Evolutionary conservation across 2,329 filamentous ascomycete genomes (phyloP).

Genomic region (Colletotrichum chrysophilum): DNA sequence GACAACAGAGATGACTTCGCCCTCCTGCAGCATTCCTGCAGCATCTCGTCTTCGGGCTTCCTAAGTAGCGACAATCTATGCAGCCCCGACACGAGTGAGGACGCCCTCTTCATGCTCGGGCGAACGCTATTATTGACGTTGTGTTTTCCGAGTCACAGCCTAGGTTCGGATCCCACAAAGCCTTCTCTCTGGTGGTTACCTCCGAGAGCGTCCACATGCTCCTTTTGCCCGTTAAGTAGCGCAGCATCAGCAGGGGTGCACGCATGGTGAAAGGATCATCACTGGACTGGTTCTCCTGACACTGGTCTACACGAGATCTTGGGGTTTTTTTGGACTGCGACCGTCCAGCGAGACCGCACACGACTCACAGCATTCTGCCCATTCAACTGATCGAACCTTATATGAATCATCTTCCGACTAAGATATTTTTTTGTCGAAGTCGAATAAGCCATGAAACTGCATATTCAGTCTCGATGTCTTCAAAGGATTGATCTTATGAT

Average conservation of each 20-base stretch:
- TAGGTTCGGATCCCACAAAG: neutral
- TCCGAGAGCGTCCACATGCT: neutral
- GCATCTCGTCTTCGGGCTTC: neutral
- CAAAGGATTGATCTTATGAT: neutral
- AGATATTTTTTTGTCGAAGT: neutral
- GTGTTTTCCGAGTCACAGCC: neutral
- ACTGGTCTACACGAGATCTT: neutral
- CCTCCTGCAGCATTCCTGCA: neutral
- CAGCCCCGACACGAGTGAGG: neutral
- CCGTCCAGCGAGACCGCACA: neutral
- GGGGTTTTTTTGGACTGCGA: neutral
- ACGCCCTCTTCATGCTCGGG: neutral
- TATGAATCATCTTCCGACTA: neutral
- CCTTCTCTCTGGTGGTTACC: neutral
- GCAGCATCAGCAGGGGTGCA: neutral
- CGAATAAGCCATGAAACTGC: neutral
- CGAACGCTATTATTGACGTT: neutral
- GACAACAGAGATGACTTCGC: neutral
- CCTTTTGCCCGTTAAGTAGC: neutral
- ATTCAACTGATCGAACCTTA: neutral
- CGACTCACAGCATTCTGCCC: neutral
- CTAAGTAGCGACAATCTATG: neutral
- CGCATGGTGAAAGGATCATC: neutral
- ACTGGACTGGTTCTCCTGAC: neutral
- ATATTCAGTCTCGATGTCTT: neutral